phyloP scores from a whole-genome alignment of 1,139 yeast species.

The Debaryomyces udenii region DNA sequence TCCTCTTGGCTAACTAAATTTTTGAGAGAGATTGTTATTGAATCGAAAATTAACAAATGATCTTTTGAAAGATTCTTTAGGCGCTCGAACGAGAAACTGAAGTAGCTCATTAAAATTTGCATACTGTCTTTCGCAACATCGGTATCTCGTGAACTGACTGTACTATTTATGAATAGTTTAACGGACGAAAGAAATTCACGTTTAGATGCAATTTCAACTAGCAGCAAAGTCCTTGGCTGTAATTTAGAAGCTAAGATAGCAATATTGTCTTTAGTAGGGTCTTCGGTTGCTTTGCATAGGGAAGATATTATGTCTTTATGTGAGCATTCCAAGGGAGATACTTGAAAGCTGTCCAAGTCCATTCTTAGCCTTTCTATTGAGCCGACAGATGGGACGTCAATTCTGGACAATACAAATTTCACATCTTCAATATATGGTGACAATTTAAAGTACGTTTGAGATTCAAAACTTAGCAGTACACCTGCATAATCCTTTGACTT shows the following conservation, averaged over 20 bases:
- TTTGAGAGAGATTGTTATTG: constrained; percentile 23
- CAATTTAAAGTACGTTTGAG: constrained; percentile 1
- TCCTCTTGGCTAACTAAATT: constrained; percentile 10
- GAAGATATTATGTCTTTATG: not conserved
- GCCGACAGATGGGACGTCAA: not conserved
- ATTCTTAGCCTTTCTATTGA: constrained; percentile 4
- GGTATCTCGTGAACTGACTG: not conserved
- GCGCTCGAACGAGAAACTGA: constrained; percentile 1
- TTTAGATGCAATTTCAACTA: not conserved
- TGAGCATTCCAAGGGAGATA: not conserved
- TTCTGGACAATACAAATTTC: not conserved
- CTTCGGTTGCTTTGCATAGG: not conserved
- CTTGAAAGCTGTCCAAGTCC: not conserved
- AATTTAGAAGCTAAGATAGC: not conserved
- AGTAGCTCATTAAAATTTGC: constrained; percentile 1
- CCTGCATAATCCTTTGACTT: constrained; percentile 1
- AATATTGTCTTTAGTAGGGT: not conserved
- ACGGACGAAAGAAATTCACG: not conserved
- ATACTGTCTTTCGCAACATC: not conserved
- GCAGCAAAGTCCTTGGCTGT: not conserved
- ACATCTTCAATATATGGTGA: constrained; percentile 12
- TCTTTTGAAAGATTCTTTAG: constrained; percentile 17
- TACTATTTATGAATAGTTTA: constrained; percentile 2
- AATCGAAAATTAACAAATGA: constrained; percentile 28
- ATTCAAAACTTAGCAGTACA: constrained; percentile 1